Base-by-base conservation (phyloP, 148 eudicot species). In the Tetragonia tetragonoides region DNA sequence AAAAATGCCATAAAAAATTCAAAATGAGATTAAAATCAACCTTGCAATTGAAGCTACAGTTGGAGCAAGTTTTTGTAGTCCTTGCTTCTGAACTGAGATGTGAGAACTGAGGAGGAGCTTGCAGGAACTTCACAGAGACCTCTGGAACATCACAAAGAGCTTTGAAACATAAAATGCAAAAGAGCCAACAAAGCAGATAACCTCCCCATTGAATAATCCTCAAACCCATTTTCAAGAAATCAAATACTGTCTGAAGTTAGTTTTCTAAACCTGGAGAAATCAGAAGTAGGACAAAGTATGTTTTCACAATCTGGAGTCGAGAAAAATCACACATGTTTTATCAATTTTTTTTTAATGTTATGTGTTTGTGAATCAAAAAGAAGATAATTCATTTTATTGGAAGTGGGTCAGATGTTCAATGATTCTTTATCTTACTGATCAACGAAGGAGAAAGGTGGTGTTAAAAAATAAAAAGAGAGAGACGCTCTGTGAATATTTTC, bases 21-120 rank as follows among this genome's bases (percentile, higher is more conserved):
- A 11, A 0, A 10, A 66, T 5, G 3, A 11, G 67, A 51, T 16
- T 51, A 47, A 49, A 86, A 79, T 81, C 71, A 66, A 95, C 99
- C 99, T 87, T 89, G 87, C 99, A 95, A 80, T 68, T 86, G 85
- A 86, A 81, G 79, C 80, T 81, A 63, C 95, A 93, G 14, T 87
- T 77, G 46, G 75, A 49, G 85, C 94, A 91, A 57, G 74, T 56
- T 74, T 40, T 56, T 3, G 70, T 85, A 70, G 78, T 78, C 77
- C 79, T 80, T 66, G 83, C 83, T 60, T 70, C 92, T 3, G 84
- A 87, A 56, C 89, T 82, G 4, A 70, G 62, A 75, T 82, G 87
- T 61, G 97, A 87, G 69, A 91, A 70, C 37, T 80, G 66, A 80
- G 67, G 81, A 68, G 99, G 99, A 64, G 85, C 77, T 81, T 85